These are phyloP conservation scores for Fusarium floridanum DNA, from an alignment of 2,329 filamentous ascomycete species.

Conservation along the genomic window DNA sequence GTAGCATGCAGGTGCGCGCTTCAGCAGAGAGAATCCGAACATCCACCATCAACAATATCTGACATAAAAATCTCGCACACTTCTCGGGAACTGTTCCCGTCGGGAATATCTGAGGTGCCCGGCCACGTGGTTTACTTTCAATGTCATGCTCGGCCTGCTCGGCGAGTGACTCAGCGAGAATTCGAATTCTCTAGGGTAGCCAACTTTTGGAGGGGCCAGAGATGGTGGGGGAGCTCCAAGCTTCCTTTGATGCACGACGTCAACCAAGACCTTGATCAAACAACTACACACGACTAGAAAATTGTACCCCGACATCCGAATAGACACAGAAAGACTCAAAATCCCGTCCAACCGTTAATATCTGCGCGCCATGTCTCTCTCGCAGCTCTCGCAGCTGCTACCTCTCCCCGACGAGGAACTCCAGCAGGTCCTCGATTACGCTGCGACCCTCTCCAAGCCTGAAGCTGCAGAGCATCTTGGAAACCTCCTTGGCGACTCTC, in stretches of 20 bases:
- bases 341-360: not conserved
- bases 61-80: not conserved
- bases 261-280: constrained; percentile 16
- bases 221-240: constrained; percentile 41
- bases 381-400: constrained; percentile 83
- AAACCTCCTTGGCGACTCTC: constrained; percentile 88
- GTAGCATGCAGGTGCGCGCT: not conserved
- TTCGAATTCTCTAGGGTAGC: not conserved
- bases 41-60: not conserved
- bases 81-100: constrained; percentile 2
- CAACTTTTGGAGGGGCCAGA: constrained; percentile 30
- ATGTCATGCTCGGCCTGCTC: not conserved
- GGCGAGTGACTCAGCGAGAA: constrained; percentile 40
- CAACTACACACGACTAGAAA: not conserved
- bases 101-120: not conserved
- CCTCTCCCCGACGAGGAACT: constrained; percentile 88
- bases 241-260: constrained; percentile 34
- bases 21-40: constrained; percentile 1
- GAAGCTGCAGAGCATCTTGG: constrained; percentile 87
- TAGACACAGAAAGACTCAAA: not conserved
- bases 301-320: not conserved
- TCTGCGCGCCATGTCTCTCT: constrained; percentile 60
- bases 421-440: constrained; percentile 86
- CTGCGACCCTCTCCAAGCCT: constrained; percentile 78
- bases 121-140: not conserved